phyloP scores from a whole-genome alignment of 139 green algal species.

The Asterochloris sp. region DNA sequence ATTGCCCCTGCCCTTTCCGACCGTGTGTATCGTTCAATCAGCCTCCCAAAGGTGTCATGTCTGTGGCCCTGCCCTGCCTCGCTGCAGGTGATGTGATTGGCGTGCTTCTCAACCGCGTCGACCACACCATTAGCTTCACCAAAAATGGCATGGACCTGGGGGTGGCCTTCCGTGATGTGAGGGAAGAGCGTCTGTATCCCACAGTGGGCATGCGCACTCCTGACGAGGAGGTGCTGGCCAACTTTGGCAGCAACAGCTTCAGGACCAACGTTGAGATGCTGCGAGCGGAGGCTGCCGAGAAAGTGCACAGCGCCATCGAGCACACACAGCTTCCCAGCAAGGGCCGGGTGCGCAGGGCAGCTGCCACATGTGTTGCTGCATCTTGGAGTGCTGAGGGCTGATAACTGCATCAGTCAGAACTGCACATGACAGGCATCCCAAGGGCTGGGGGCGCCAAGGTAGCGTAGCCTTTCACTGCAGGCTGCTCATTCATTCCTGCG shows the following conservation, averaged over 20 bases:
- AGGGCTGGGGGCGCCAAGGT: too few relatives aligned
- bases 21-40: too few relatives aligned
- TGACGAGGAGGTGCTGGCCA: constrained; percentile 59
- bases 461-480: too few relatives aligned
- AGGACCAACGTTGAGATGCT: background rate
- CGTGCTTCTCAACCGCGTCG: constrained; percentile 44
- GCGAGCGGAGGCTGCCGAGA: background rate
- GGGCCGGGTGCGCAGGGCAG: background rate
- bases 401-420: background rate
- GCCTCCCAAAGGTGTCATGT: too few relatives aligned
- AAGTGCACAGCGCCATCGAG: constrained; percentile 1
- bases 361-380: background rate
- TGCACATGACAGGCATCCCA: too few relatives aligned
- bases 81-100: constrained; percentile 56
- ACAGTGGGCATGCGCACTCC: constrained; percentile 70
- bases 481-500: too few relatives aligned
- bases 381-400: background rate
- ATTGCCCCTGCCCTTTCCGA: too few relatives aligned
- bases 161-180: constrained; percentile 65
- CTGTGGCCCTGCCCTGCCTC: background rate
- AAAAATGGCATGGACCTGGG: constrained; percentile 68
- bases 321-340: background rate
- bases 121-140: constrained; percentile 51
- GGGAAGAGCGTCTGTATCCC: constrained; percentile 60
- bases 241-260: constrained; percentile 46